Evolutionary conservation across 148 eudicot genomes (phyloP), one percentile per base, ranked within the genome.

Genomic region (Salicornia ramosissima): DNA sequence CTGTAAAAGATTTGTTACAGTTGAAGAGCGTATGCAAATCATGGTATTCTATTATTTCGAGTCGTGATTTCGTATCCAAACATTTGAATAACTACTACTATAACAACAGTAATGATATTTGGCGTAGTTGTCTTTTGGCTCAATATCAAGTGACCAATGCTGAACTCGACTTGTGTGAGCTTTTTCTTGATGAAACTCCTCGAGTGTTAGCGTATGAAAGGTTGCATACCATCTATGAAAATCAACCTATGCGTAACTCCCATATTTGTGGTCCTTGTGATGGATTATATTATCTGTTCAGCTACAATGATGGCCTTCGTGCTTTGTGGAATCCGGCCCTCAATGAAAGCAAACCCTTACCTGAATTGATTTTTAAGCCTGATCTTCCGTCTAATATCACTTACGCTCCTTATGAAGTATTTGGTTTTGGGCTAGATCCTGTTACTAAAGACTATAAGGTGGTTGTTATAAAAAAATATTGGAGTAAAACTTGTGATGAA

Each of bases 61-160:
- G 66, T 62, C 25, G 45, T 0, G 8, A 67, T n/a, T 67, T 67
- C 19, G 51, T 34, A 19, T 52, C n/a, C 9, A 51, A 51, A 19
- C 71, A 67, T 67, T 59, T 67, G n/a, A 65, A 65, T 8, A 55
- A n/a, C 33, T n/a, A 53, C 24, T 53, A 53, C 24, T n/a, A n/a
- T n/a, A n/a, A n/a, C n/a, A n/a, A 53, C 25, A 53, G 21, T 10
- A 53, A 24, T n/a, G 22, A 53, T 53, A n/a, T 24, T 18, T 39
- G 43, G 43, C 43, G 43, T 10, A 24, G 21, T 7, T 53, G 31
- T 53, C 50, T 53, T n/a, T 18, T 68, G 14, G 29, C 61, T 29
- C 71, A 68, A 21, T 53, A 68, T 24, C 2, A 13, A 34, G 10
- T 34, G 10, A 36, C 21, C 22, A 0, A 4, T 13, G 22, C 6